Evolutionary conservation across 768 basidiomycete genomes (phyloP), one percentile per base, ranked within the genome.

Genomic region (Tephrocybe sp.): DNA sequence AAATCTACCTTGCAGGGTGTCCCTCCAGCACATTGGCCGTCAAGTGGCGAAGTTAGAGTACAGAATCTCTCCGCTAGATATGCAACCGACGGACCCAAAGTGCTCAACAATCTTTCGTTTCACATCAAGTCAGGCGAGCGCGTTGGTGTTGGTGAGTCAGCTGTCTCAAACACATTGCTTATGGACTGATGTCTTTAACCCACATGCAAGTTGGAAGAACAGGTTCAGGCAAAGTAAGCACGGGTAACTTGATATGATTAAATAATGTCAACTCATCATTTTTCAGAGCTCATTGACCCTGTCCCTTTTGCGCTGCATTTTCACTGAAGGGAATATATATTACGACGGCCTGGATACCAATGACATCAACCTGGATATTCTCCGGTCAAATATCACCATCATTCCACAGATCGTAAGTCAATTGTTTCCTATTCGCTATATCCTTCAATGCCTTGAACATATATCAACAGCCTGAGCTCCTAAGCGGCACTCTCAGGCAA

Each of bases 21-120:
- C 30, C 84, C 84, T 3, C 83, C 85, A 2, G 83, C 84, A 0
- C 74, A 81, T 50, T 87, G 85, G 84, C 84, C 84, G 0, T 68
- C 77, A 9, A 78, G 76, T 13, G 84, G 84, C 10, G 67, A 74
- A 22, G 68, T 86, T 29, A 61, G 68, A 5, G 76, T 79, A 3
- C 76, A 82, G 46, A 75, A 77, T 15, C 61, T 85, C 3, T 76
- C 73, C 10, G 83, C 83, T 18, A 66, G 69, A 29, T 85, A 85
- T 61, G 77, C 80, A 71, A 76, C 55, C 60, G 69, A 59, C 41
- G 70, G 71, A 21, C 83, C 82, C 1, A 62, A 71, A n/a, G 82
- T 87, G 0, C 69, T 88, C 10, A 70, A 79, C 29, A 64, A 76
- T 49, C 46, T 82, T 18, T 70, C 71, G 1, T 80, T 86, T 56